Conservation (phyloP, 192 early-diverging fungal species). For the Coemansia sp. region DNA sequence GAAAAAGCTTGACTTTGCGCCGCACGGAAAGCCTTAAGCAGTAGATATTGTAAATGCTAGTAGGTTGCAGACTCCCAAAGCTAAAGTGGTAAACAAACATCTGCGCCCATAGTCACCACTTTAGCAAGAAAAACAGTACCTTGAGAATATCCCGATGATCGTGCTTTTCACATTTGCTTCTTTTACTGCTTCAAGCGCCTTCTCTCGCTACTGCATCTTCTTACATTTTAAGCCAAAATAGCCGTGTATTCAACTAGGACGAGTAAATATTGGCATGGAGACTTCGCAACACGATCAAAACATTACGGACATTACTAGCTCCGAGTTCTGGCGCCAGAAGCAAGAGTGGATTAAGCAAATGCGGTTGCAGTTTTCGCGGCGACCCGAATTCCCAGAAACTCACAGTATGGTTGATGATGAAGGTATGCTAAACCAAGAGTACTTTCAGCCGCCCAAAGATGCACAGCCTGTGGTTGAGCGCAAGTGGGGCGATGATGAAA, state of each 20-base stretch:
- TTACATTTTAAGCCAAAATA: neutral
- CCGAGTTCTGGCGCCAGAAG: constrained; percentile 57
- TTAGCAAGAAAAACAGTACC: neutral
- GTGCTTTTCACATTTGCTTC: neutral
- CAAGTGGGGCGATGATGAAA: constrained; percentile 86
- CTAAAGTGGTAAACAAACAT: neutral
- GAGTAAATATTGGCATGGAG: neutral
- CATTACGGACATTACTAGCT: constrained; percentile 14
- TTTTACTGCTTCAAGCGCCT: neutral
- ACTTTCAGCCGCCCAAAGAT: constrained; percentile 69
- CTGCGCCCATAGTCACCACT: neutral
- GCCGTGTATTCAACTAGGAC: neutral
- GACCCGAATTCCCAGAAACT: constrained; percentile 82
- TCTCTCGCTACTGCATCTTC: neutral
- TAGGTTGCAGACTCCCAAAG: neutral
- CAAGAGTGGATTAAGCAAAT: constrained; percentile 79
- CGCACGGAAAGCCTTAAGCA: neutral
- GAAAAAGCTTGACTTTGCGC: neutral
- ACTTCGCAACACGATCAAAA: neutral
- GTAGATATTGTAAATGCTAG: neutral
- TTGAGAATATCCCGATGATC: neutral
- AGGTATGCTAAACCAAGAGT: constrained; percentile 86
- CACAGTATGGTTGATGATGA: constrained; percentile 79
- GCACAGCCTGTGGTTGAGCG: constrained; percentile 58
- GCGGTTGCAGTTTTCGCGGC: constrained; percentile 80